A percentile compares a stretch with the other conserved stretches of the same genome.
These are phyloP conservation scores for Cytospora paraplurivora DNA, from an alignment of 2,329 filamentous ascomycete genomes.

Conservation along the genomic window DNA sequence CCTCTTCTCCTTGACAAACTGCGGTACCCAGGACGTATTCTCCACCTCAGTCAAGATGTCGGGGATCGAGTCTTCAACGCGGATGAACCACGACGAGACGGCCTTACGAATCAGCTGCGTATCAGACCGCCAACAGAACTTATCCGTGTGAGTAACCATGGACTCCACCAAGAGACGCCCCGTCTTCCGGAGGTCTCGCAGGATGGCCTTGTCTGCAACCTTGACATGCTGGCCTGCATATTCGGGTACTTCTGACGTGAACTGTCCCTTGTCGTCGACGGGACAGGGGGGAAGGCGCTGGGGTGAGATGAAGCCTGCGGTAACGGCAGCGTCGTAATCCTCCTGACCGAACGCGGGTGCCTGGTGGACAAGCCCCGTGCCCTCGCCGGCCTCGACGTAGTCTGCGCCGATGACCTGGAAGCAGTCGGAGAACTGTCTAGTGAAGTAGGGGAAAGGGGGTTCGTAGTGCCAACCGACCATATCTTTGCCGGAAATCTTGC, in stretches of 20 bases:
- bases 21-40: conserved; percentile 86
- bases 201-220: conserved; percentile 87
- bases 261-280: conserved; percentile 70
- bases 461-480: conserved; percentile 74
- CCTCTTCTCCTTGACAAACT: conserved; percentile 84
- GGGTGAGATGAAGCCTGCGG: conserved; percentile 65
- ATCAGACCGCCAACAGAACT: conserved; percentile 92
- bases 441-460: conserved; percentile 72
- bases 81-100: conserved; percentile 92
- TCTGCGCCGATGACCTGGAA: conserved; percentile 69
- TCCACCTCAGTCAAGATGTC: conserved; percentile 87
- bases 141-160: conserved; percentile 86
- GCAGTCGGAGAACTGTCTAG: conserved; percentile 68
- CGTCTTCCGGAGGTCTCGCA: conserved; percentile 80
- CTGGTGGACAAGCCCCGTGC: conserved; percentile 76
- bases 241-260: conserved; percentile 74
- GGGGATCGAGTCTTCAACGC: conserved; percentile 78
- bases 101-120: conserved; percentile 90
- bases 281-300: conserved; percentile 68
- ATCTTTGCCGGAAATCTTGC: conserved; percentile 66
- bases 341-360: conserved; percentile 76
- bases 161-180: conserved; percentile 81
- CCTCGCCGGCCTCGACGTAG: conserved; percentile 73
- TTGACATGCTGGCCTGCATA: conserved; percentile 90
- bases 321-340: conserved; percentile 69